These are phyloP conservation scores for Rutidosis leptorrhynchoides DNA, from an alignment of 129 eudicot genomes.

Conservation along the genomic window DNA sequence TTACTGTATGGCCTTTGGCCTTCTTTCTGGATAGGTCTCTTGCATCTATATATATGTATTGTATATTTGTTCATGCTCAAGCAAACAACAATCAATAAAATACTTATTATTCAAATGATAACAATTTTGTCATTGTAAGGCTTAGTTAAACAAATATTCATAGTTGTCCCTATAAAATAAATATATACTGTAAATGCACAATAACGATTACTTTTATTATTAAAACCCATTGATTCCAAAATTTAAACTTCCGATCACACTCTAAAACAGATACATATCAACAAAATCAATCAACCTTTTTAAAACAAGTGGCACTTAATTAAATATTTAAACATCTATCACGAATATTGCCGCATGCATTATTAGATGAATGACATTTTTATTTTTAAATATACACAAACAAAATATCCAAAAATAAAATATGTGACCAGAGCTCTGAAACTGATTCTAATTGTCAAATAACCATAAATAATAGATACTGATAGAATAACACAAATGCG, in stretches of 20 bases:
- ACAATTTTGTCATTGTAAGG: too few relatives aligned
- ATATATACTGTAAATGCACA: too few relatives aligned
- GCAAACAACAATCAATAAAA: too few relatives aligned
- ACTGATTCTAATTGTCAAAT: not conserved
- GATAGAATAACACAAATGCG: not conserved
- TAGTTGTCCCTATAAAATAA: too few relatives aligned
- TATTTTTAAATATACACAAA: not conserved
- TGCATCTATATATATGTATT: too few relatives aligned
- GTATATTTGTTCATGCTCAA: too few relatives aligned
- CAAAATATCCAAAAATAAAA: not conserved
- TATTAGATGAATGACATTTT: too few relatives aligned
- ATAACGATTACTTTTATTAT: not conserved
- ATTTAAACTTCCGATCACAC: not conserved
- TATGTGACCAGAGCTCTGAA: not conserved
- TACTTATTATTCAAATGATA: too few relatives aligned
- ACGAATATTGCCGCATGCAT: not conserved
- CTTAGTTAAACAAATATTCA: too few relatives aligned
- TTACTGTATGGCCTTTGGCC: too few relatives aligned
- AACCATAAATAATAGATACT: not conserved
- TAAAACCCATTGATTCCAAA: not conserved
- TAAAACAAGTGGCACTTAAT: not conserved
- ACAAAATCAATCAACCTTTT: not conserved
- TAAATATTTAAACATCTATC: not conserved
- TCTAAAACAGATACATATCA: not conserved
- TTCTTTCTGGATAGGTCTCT: too few relatives aligned